Conservation (phyloP, 176 grass and related monocot genomes). For the Urochloa ruziziensis region DNA sequence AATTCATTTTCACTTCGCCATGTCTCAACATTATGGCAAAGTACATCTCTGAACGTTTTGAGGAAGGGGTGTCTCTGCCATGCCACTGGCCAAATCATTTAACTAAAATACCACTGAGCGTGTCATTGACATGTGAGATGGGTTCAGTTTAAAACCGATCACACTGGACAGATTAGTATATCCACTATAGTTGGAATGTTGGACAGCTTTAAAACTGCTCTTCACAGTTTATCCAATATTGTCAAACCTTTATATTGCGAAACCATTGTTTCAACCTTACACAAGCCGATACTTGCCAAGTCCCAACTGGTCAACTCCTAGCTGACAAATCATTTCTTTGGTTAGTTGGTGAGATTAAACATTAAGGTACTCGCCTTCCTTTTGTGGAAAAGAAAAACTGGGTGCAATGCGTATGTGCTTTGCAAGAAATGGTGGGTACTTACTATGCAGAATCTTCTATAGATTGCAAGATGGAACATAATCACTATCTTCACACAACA, state of each 20-base stretch:
- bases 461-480: not conserved
- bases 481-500: not conserved
- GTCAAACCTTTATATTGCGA: not conserved
- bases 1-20: slow-evolving; percentile 3
- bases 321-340: not conserved
- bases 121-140: not conserved
- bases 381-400: not conserved
- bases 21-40: not conserved
- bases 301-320: not conserved
- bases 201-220: not conserved
- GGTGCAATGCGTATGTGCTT: not conserved
- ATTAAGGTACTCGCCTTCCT: not conserved
- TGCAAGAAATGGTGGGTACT: not conserved
- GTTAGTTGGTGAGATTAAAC: not conserved
- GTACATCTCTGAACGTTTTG: slow-evolving; percentile 1
- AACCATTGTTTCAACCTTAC: not conserved
- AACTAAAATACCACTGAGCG: not conserved
- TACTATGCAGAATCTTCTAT: not conserved
- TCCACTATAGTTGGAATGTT: not conserved
- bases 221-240: slow-evolving; percentile 3
- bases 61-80: not conserved
- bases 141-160: not conserved
- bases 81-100: not conserved
- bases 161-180: not conserved
- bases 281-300: not conserved